Evolutionary conservation across 495 filamentous ascomycete genomes (phyloP), one percentile per base, ranked within the genome.

Genomic region (Cudoniella acicularis): DNA sequence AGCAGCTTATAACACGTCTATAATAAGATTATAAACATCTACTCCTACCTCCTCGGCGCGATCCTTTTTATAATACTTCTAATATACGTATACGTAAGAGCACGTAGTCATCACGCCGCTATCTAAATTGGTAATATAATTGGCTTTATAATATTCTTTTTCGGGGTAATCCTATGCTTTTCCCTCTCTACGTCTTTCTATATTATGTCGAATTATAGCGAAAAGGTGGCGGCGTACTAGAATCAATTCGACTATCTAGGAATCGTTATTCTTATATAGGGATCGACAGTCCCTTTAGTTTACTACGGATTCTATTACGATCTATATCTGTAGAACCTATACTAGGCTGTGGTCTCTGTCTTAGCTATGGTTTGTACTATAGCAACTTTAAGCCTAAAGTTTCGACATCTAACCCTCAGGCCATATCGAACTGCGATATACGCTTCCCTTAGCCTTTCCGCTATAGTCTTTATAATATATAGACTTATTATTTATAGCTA

Each of bases 381-480:
- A 27, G 88, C 90, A 18, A 90, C 86, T 23, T 77, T 90, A 66
- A 72, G 86, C 25, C 87, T 90, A 13, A 78, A 76, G 55, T 96
- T 96, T 72, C 82, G 91, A 30, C 87, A 88, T 0, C 87, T 92
- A 1, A 73, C 72, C 21, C 91, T 84, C 81, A 79, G 92, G n/a
- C 89, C 88, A 20, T 90, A 93, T 69, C 84, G 92, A 41, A 89
- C 93, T 16, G 73, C 79, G 56, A 94, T 97, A 89, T 97, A 96
- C 70, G 83, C 93, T 40, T 82, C 80, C 27, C 86, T 96, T 73
- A 92, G 93, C 13, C 74, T 91, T 50, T 94, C 88, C 9, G 89
- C 88, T 10, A 75, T 92, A 17, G 77, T 95, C 48, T 92, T 94
- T 1, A 82, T 57, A 23, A 54, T 43, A 36, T 51, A 64, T 54